Conservation (phyloP, 2,329 filamentous ascomycete genomes). For the Stachybotrys echinatus region DNA sequence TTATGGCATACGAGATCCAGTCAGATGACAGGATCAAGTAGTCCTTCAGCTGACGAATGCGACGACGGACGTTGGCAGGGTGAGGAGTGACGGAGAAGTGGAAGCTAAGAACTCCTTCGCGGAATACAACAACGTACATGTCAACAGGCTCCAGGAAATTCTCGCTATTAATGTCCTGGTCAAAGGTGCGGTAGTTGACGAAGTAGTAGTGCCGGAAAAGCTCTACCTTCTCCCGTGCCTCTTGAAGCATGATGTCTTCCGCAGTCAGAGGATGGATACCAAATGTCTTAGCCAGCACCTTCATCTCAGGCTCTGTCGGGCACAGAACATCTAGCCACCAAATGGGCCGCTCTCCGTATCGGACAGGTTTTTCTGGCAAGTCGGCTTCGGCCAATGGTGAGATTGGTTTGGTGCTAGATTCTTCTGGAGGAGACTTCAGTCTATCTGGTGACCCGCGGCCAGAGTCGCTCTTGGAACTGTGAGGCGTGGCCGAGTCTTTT, state of each 20-base stretch:
- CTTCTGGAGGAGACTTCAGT: conserved; percentile 28
- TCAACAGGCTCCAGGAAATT: conserved; percentile 94
- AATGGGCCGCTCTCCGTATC: conserved; percentile 77
- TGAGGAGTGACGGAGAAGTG: conserved; percentile 97
- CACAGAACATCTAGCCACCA: conserved; percentile 95
- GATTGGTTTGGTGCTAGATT: conserved; percentile 6
- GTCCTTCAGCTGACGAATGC: conserved; percentile 89
- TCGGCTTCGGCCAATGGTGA: conserved; percentile 8
- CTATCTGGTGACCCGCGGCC: conserved; percentile 42
- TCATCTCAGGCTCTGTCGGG: conserved; percentile 94
- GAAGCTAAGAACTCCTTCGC: conserved; percentile 91
- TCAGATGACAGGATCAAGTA: conserved; percentile 90
- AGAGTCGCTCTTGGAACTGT: conserved; percentile 28
- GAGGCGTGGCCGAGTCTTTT: conserved; percentile 21
- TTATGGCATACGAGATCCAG: conserved; percentile 97
- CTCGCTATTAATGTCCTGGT: conserved; percentile 85
- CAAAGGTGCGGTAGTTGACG: conserved; percentile 96
- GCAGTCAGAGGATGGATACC: conserved; percentile 92
- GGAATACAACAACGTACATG: conserved; percentile 95
- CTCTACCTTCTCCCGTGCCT: conserved; percentile 96
- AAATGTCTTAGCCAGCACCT: conserved; percentile 84
- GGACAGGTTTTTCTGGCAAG: conserved; percentile 36
- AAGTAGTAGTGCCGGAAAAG: conserved; percentile 98
- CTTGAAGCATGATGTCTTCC: conserved; percentile 96
- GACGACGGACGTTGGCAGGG: conserved; percentile 88